Base-by-base conservation (phyloP, 306 rosid genomes). In the Corylus avellana region DNA sequence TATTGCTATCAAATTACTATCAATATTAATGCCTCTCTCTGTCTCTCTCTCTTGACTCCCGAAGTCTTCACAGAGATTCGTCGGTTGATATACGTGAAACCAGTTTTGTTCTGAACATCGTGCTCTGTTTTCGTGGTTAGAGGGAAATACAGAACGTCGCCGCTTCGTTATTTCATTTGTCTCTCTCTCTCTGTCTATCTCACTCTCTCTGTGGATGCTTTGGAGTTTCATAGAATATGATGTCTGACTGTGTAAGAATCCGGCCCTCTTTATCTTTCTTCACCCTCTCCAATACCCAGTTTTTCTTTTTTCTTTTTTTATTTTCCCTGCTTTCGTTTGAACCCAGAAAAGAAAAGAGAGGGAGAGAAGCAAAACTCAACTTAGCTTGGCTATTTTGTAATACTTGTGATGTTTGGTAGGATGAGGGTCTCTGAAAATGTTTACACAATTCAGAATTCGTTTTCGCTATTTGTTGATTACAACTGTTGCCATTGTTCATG, bases 151-250 rank as follows among this genome's bases (percentile, higher is more conserved):
- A 18, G 50, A 39, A n/a, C 75, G 35, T 44, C 17, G 13, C 16
- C 10, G 14, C 22, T 56, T 55, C 62, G 6, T 20, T 2, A 12
- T 67, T 17, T 27, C 59, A 22, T 12, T 37, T 32, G 7, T 58
- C 25, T 14, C 12, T 29, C n/a, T 56, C n/a, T 32, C n/a, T 29
- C 11, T 54, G 16, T 74, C 20, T 50, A 25, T 42, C 18, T n/a
- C 12, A 37, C 32, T 74, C 13, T 50, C 27, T 42, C 5, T n/a
- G 47, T 46, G 59, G 77, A n/a, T 46, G 29, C 50, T 72, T 58
- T 22, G 66, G 20, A 73, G 74, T 73, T 73, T 79, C 69, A 73
- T 20, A 47, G 22, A 44, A 67, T 42, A 80, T 80, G 83, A 73
- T 73, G 75, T 54, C 50, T 18, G 51, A 29, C 39, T 54, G 61